Conservation (phyloP, 331 rosid genomes). For the Stylosanthes scabra region DNA sequence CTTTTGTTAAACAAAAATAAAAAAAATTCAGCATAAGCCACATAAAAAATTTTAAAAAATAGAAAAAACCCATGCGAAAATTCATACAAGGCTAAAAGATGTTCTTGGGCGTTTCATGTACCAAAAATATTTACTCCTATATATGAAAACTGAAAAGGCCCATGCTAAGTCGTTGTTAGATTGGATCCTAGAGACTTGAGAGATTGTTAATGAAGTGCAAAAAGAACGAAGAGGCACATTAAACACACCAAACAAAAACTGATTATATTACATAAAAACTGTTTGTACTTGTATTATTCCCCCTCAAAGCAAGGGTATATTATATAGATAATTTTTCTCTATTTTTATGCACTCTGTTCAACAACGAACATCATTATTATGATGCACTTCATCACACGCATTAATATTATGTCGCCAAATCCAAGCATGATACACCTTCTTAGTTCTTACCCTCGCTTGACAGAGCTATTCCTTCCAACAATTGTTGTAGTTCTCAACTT, state of each 20-base stretch:
- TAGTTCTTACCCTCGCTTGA: conserved; percentile 33
- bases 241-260: not conserved
- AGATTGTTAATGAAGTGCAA: too few relatives aligned
- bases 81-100: too few relatives aligned
- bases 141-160: too few relatives aligned
- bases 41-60: too few relatives aligned
- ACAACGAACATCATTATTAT: not conserved
- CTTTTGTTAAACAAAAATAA: too few relatives aligned
- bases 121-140: too few relatives aligned
- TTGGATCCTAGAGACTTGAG: too few relatives aligned
- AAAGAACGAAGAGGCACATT: not conserved
- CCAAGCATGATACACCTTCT: not conserved
- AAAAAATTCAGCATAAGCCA: too few relatives aligned
- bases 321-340: not conserved
- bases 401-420: not conserved
- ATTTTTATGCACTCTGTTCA: not conserved
- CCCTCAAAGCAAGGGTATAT: not conserved
- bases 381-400: not conserved
- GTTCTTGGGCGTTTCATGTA: too few relatives aligned
- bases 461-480: conserved; percentile 35
- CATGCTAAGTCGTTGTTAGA: too few relatives aligned
- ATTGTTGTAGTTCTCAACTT: conserved; percentile 47
- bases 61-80: too few relatives aligned
- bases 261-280: not conserved
- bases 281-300: too few relatives aligned